Percentiles rank a stretch among this genome's conserved stretches.
Conservation (phyloP, 139 green algal species). For the Haematococcus lacustris region DNA sequence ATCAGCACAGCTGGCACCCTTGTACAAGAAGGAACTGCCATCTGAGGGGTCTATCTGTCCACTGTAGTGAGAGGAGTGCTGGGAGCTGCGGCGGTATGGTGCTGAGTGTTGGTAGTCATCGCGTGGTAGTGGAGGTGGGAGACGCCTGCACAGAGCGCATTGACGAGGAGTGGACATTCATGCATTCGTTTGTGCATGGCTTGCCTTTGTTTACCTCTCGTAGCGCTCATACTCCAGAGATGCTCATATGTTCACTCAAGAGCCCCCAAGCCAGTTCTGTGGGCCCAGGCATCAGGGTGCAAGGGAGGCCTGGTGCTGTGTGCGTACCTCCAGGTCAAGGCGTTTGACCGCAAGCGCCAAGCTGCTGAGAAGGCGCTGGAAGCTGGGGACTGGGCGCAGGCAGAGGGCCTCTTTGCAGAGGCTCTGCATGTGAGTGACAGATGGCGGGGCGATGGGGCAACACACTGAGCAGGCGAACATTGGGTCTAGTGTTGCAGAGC, state of each 20-base stretch:
- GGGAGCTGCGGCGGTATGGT: no score
- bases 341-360: slow-evolving; percentile 40
- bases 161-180: no score
- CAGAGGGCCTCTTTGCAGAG: slow-evolving; percentile 13
- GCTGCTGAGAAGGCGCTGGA: slow-evolving; percentile 19
- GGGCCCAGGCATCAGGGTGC: no score
- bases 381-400: slow-evolving; percentile 20
- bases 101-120: no score
- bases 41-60: no score
- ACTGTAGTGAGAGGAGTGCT: no score
- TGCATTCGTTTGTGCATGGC: no score
- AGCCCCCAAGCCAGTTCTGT: no score
- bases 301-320: neutral
- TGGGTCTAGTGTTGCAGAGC: neutral
- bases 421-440: slow-evolving; percentile 14
- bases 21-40: neutral
- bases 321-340: slow-evolving; percentile 31
- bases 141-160: no score
- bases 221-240: no score
- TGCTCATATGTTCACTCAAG: no score
- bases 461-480: neutral
- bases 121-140: no score
- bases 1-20: neutral
- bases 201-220: slow-evolving; percentile 15
- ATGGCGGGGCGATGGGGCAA: neutral